Percentiles rank a stretch among this genome's conserved stretches.
Evolutionary conservation across 345 rosid species (phyloP).

Genomic region (Lepidium sativum): DNA sequence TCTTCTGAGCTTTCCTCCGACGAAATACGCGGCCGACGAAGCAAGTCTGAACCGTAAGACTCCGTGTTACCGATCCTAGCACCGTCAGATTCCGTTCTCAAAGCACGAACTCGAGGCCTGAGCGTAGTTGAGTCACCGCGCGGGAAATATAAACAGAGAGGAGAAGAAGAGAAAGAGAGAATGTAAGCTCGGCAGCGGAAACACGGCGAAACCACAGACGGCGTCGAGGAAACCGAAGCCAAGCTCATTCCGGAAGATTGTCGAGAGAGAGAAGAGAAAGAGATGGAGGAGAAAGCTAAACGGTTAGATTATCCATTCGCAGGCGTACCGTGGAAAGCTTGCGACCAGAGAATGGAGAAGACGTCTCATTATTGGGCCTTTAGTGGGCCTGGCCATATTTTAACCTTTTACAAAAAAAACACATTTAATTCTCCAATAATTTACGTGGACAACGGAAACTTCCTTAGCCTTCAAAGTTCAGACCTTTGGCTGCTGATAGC

Average conservation of each 20-base stretch:
- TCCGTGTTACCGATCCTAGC: conserved; percentile 30
- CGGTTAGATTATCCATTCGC: conserved; percentile 27
- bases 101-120: conserved; percentile 31
- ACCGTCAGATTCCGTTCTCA: conserved; percentile 56
- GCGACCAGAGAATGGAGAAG: conserved; percentile 19
- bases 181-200: conserved; percentile 29
- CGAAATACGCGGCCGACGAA: conserved; percentile 40
- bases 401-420: background rate
- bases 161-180: conserved; percentile 28
- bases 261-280: conserved; percentile 20
- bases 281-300: conserved; percentile 3
- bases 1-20: conserved; percentile 27
- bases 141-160: conserved; percentile 36
- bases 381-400: background rate
- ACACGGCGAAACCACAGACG: conserved; percentile 20
- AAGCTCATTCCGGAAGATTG: conserved; percentile 22
- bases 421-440: background rate
- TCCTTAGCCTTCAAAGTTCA: background rate
- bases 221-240: conserved; percentile 40
- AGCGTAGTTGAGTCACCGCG: conserved; percentile 20
- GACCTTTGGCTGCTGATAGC: background rate
- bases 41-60: conserved; percentile 39
- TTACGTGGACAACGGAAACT: background rate
- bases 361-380: conserved; percentile 5
- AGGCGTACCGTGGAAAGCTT: conserved; percentile 24